Conservation (phyloP, 2,329 filamentous ascomycete species). For the Pseudogymnoascus sp. region DNA sequence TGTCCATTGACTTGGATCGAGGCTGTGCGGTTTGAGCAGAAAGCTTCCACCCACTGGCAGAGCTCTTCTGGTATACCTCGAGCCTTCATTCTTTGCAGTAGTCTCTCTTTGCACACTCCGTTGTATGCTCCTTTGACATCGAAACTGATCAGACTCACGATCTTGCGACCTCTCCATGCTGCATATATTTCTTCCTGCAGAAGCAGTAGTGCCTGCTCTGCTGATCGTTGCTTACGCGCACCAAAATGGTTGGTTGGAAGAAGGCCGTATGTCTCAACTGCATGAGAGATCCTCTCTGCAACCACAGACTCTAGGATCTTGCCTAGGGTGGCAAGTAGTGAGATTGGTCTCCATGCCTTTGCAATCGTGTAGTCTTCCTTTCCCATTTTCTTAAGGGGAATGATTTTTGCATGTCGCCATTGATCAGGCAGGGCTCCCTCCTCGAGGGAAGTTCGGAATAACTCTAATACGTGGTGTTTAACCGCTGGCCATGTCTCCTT, state of each 20-base stretch:
- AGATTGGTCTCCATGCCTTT: conserved; percentile 25
- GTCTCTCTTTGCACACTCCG: conserved; percentile 30
- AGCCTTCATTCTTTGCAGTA: conserved; percentile 28
- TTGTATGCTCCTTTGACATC: conserved; percentile 36
- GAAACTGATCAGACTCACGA: conserved; percentile 31
- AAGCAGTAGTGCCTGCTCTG: conserved; percentile 29
- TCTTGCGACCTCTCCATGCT: conserved; percentile 25
- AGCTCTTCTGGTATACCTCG: conserved; percentile 20
- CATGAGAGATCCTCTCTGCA: conserved; percentile 25
- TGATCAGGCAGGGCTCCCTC: conserved; percentile 17
- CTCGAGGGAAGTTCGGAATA: conserved; percentile 20
- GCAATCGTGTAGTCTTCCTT: conserved; percentile 23
- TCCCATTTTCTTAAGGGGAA: conserved; percentile 25
- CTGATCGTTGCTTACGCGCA: conserved; percentile 29
- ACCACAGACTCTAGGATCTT: conserved; percentile 27
- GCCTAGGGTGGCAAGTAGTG: conserved; percentile 22
- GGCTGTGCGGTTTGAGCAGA: conserved; percentile 22
- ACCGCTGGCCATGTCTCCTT: conserved; percentile 22
- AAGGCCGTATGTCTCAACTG: conserved; percentile 24
- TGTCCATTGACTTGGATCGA: conserved; percentile 21
- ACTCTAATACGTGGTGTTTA: conserved; percentile 17
- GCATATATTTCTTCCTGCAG: conserved; percentile 26
- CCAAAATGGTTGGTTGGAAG: conserved; percentile 33
- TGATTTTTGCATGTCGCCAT: conserved; percentile 24
- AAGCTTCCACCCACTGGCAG: conserved; percentile 20